These are phyloP conservation scores for Solidago caesia DNA, from an alignment of 129 eudicot genomes.

Conservation along the genomic window DNA sequence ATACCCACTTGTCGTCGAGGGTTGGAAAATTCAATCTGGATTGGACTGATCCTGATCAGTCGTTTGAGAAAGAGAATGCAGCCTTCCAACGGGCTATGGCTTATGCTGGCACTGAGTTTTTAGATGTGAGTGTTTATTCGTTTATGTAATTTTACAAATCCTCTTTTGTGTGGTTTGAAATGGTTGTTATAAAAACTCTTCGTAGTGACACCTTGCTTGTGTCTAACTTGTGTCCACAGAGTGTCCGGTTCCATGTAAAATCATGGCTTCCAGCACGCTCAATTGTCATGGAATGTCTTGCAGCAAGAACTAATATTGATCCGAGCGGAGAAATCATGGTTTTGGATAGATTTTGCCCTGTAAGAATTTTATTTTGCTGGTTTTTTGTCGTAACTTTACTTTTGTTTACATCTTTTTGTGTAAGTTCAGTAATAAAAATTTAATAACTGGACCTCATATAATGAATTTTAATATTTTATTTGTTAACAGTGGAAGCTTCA, in stretches of 20 bases:
- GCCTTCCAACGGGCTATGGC: slow-evolving; percentile 81
- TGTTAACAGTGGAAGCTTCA: slow-evolving; percentile 86
- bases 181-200: neutral
- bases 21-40: slow-evolving; percentile 82
- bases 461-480: neutral
- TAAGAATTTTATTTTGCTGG: slow-evolving; percentile 33
- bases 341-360: slow-evolving; percentile 73
- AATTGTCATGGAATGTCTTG: slow-evolving; percentile 78
- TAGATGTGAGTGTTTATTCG: slow-evolving; percentile 58
- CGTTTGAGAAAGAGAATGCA: slow-evolving; percentile 80
- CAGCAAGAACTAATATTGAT: slow-evolving; percentile 58
- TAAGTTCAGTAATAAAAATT: neutral
- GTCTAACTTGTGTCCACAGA: slow-evolving; percentile 35
- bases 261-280: slow-evolving; percentile 97
- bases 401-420: neutral
- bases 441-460: slow-evolving; percentile 5
- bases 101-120: slow-evolving; percentile 81
- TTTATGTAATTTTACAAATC: neutral
- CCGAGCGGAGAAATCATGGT: slow-evolving; percentile 94
- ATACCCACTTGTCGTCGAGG: slow-evolving; percentile 84
- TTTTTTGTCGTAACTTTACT: neutral
- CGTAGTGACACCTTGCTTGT: neutral
- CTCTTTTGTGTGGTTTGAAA: neutral
- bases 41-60: slow-evolving; percentile 92
- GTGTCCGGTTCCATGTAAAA: slow-evolving; percentile 65